phyloP scores from a whole-genome alignment of 441 rosid genomes.

The Bruguiera hainesii region DNA sequence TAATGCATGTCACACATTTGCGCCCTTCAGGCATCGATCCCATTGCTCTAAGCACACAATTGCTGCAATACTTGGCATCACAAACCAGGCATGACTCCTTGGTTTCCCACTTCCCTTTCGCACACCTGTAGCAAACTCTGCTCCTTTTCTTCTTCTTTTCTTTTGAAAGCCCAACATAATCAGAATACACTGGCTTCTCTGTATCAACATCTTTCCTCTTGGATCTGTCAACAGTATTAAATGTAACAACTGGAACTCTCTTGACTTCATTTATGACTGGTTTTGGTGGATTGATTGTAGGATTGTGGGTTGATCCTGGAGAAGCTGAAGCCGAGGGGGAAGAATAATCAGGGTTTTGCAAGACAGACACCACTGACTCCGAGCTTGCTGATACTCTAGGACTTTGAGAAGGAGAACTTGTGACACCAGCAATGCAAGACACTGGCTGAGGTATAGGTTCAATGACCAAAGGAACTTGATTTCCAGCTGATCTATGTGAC shows the following conservation, averaged over 20 bases:
- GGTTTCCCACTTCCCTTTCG: slow-evolving; percentile 88
- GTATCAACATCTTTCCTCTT: slow-evolving; percentile 47
- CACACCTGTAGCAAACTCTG: slow-evolving; percentile 71
- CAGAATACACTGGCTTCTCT: slow-evolving; percentile 50
- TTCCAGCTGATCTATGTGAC: slow-evolving; percentile 36
- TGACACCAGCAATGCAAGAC: slow-evolving; percentile 58
- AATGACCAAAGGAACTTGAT: slow-evolving; percentile 35
- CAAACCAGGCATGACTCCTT: slow-evolving; percentile 96
- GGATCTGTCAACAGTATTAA: slow-evolving; percentile 56
- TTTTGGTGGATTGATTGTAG: slow-evolving; percentile 31
- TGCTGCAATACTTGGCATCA: slow-evolving; percentile 90
- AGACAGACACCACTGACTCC: slow-evolving; percentile 90
- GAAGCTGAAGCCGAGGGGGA: slow-evolving; percentile 91
- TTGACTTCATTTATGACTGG: slow-evolving; percentile 40
- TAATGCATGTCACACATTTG: slow-evolving; percentile 89
- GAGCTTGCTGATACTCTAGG: slow-evolving; percentile 84
- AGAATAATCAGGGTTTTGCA: slow-evolving; percentile 80
- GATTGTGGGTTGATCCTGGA: slow-evolving; percentile 55
- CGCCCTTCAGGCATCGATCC: slow-evolving; percentile 99
- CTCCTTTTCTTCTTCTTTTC: slow-evolving; percentile 62
- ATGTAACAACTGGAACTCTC: slow-evolving; percentile 73
- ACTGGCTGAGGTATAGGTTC: slow-evolving; percentile 77
- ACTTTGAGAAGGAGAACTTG: slow-evolving; percentile 65
- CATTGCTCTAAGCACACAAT: slow-evolving; percentile 96
- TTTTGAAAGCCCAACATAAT: slow-evolving; percentile 57